phyloP scores from a whole-genome alignment of 2,329 filamentous ascomycete species.

The Helicocarpus griseus region DNA sequence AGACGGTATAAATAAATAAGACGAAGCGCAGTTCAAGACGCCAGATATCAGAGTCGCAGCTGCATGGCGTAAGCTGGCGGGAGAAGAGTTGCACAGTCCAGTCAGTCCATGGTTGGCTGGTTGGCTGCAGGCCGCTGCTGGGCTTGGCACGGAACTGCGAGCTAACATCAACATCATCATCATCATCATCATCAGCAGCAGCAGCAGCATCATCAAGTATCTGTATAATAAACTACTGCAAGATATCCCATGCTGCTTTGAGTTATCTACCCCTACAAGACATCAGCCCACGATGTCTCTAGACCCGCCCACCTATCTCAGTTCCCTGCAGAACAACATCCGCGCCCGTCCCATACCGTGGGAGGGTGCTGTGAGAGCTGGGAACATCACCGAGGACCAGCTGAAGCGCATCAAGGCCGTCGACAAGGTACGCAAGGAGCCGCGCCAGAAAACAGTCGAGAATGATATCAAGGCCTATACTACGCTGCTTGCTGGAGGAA shows the following conservation, averaged over 20 bases:
- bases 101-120: too few species aligned
- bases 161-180: neutral
- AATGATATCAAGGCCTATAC: slow-evolving; percentile 70
- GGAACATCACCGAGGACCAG: slow-evolving; percentile 88
- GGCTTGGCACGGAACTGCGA: too few species aligned
- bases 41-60: too few species aligned
- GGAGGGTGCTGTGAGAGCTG: slow-evolving; percentile 90
- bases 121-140: too few species aligned
- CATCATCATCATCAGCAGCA: neutral
- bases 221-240: neutral
- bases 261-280: neutral
- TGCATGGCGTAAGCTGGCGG: too few species aligned
- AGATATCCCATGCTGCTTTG: neutral
- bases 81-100: too few species aligned
- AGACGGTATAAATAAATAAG: too few species aligned
- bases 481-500: slow-evolving; percentile 64
- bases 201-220: neutral
- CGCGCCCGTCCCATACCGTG: slow-evolving; percentile 91
- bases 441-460: slow-evolving; percentile 74
- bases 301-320: slow-evolving; percentile 79
- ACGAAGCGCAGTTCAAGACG: too few species aligned
- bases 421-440: slow-evolving; percentile 90
- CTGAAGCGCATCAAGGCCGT: slow-evolving; percentile 92
- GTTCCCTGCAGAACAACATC: slow-evolving; percentile 92
- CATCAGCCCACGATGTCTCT: slow-evolving; percentile 60